Evolutionary conservation across 2,329 filamentous ascomycete species (phyloP).

Genomic region (Alternaria sp.): DNA sequence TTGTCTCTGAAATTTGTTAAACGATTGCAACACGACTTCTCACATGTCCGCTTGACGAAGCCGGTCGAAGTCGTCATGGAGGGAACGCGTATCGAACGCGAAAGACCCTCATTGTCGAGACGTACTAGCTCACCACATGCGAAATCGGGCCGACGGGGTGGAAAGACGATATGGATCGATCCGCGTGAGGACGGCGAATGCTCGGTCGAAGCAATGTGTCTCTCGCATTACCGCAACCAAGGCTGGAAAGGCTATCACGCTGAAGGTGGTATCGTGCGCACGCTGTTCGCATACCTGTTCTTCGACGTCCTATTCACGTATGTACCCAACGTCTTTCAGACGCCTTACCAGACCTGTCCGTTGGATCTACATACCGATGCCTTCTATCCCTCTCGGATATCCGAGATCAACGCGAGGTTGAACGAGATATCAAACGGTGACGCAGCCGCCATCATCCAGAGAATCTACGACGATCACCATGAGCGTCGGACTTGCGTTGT

Average conservation of each 20-base stretch:
- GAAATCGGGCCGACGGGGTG: constrained; percentile 55
- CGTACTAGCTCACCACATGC: constrained; percentile 40
- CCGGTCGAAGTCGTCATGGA: constrained; percentile 77
- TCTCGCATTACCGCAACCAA: constrained; percentile 79
- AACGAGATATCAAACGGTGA: constrained; percentile 86
- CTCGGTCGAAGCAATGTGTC: constrained; percentile 91
- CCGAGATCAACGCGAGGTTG: constrained; percentile 86
- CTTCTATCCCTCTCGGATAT: constrained; percentile 85
- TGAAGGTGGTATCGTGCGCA: constrained; percentile 91
- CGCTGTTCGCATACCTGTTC: constrained; percentile 82
- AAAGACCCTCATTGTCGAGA: constrained; percentile 49
- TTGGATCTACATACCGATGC: constrained; percentile 91
- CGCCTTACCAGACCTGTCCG: constrained; percentile 90
- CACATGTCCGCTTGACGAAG: constrained; percentile 78
- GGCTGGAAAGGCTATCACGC: constrained; percentile 96
- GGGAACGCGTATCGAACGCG: constrained; percentile 77
- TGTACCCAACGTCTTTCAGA: constrained; percentile 96
- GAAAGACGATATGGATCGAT: constrained; percentile 89
- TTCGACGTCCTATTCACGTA: constrained; percentile 92
- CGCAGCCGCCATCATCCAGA: constrained; percentile 69
- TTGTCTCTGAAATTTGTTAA: constrained; percentile 81
- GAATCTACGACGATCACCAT: constrained; percentile 72
- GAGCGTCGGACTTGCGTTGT: constrained; percentile 83
- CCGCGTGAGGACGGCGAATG: constrained; percentile 75
- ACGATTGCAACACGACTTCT: constrained; percentile 90